Evolutionary conservation across 2,329 filamentous ascomycete species (phyloP), one percentile per base, ranked within the genome.

Genomic region (Fusarium sp.): DNA sequence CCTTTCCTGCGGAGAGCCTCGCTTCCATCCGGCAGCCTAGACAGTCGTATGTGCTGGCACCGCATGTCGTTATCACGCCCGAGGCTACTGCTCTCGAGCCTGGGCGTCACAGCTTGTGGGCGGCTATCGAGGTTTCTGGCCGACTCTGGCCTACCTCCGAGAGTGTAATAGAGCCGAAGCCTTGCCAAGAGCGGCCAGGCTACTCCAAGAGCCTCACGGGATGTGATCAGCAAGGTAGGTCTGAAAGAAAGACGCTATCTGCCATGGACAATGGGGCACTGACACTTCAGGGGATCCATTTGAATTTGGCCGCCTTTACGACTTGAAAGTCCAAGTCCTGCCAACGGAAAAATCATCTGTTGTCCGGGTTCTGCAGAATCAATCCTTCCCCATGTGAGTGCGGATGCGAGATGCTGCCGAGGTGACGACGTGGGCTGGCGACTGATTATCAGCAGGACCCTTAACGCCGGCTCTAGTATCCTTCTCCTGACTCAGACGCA

Each of bases 401-500:
- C 33, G 58, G 22, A 14, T 27, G 27, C n/a, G 18, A 24, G 24
- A 54, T 48, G 22, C 13, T 22, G 37, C 6, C 24, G 41, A 61
- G 29, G 16, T 18, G 20, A n/a, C 16, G 59, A 27, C n/a, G 27
- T 31, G 16, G 48, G 35, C 67, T 72, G 57, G 79, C 77, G 7
- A 35, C 48, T 52, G 52, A 57, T 65, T 76, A 37, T 52, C 8
- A 20, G 59, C 61, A 88, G 86, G 18, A 84, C 79, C 8, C 80
- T 89, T 43, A 80, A 78, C 35, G 80, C 83, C 0, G 85, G 85
- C 13, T 86, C 86, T 20, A 85, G 82, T 14, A 73, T 87, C 11
- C 81, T 91, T 2, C 76, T 89, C 31, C 78, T 91, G n/a, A 87
- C 84, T 14, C 85, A 88, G 52, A 73, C 89, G 5, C 79, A 80